phyloP scores from a whole-genome alignment of 345 rosid genomes.

The Boechera stricta region DNA sequence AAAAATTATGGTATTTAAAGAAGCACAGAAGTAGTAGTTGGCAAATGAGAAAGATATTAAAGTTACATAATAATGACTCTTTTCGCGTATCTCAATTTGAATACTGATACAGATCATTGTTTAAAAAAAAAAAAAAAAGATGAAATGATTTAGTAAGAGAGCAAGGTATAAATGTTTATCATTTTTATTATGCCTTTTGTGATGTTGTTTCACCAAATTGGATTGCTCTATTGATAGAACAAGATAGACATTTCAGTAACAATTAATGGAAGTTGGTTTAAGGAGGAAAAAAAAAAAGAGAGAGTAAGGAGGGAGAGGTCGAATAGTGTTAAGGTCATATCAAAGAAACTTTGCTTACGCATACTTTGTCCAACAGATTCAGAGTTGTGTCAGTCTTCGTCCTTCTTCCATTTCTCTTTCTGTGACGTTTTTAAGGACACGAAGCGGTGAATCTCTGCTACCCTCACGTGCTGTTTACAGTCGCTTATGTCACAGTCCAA shows the following conservation, averaged over 20 bases:
- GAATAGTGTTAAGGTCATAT: constrained; percentile 43
- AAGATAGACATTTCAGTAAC: too few relatives aligned
- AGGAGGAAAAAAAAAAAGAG: background rate
- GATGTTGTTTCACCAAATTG: too few relatives aligned
- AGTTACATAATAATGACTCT: constrained; percentile 33
- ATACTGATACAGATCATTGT: background rate
- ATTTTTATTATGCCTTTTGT: too few relatives aligned
- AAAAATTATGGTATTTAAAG: constrained; percentile 23
- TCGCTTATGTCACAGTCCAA: constrained; percentile 46
- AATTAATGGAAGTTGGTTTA: too few relatives aligned
- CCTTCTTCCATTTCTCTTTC: constrained; percentile 28
- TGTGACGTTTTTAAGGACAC: constrained; percentile 42
- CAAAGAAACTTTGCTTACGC: constrained; percentile 41
- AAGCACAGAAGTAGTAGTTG: constrained; percentile 36
- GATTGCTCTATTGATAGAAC: too few relatives aligned
- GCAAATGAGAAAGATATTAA: constrained; percentile 35
- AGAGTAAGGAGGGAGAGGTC: constrained; percentile 4
- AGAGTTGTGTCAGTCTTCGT: constrained; percentile 41
- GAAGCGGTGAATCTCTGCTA: constrained; percentile 40
- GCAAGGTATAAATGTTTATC: too few relatives aligned
- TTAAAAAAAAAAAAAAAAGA: background rate
- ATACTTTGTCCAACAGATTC: constrained; percentile 41
- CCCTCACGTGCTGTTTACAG: constrained; percentile 43
- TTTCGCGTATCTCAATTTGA: constrained; percentile 16
- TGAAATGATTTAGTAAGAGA: background rate